Conservation (phyloP, 345 rosid species). For the Zanthoxylum bungeanum region DNA sequence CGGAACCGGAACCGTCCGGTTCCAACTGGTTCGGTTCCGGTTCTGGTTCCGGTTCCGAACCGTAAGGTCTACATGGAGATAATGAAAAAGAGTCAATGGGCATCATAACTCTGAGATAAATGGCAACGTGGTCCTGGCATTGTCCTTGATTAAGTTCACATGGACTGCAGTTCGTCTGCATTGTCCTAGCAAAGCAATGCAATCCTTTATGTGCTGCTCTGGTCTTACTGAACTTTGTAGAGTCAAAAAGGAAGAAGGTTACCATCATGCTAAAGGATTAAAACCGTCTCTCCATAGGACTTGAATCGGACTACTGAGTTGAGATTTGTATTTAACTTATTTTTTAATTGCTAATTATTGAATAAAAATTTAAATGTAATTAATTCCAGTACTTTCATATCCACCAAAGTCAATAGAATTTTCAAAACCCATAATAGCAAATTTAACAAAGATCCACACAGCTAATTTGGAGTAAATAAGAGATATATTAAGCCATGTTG, state of each 20-base stretch:
- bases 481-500: not conserved
- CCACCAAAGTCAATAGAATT: not conserved
- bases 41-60: too few relatives aligned
- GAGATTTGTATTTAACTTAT: too few relatives aligned
- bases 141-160: constrained; percentile 10
- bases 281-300: not conserved
- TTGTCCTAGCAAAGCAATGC: not conserved
- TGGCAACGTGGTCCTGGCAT: constrained; percentile 8
- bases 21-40: too few relatives aligned
- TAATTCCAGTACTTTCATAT: too few relatives aligned
- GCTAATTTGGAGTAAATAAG: not conserved
- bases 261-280: not conserved
- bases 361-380: too few relatives aligned
- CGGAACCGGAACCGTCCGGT: too few relatives aligned
- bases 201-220: not conserved
- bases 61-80: too few relatives aligned
- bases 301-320: too few relatives aligned
- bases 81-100: not conserved
- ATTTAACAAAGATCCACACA: not conserved
- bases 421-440: too few relatives aligned
- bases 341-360: too few relatives aligned
- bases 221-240: not conserved
- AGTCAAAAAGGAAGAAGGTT: not conserved
- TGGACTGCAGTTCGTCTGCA: constrained; percentile 12
- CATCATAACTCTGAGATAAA: not conserved